Conservation (phyloP, 2,329 filamentous ascomycete species). For the Tolypocladium ophioglossoides region DNA sequence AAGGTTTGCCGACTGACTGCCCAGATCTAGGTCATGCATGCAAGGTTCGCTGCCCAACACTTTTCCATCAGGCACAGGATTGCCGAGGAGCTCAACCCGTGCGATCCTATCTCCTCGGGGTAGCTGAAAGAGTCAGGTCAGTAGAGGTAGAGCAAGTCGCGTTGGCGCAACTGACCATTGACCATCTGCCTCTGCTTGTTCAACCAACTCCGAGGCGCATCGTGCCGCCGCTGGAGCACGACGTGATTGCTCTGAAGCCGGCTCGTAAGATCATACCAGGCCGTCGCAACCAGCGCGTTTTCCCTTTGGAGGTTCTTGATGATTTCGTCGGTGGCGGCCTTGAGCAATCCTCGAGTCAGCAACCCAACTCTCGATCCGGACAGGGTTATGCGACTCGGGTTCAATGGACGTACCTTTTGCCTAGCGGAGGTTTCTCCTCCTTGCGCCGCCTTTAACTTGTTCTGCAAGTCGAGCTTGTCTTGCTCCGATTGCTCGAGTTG, state of each 20-base stretch:
- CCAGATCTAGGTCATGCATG: not conserved
- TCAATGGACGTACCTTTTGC: conserved; percentile 37
- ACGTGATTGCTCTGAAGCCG: conserved; percentile 77
- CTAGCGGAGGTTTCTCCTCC: conserved; percentile 36
- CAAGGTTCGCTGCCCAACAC: not conserved
- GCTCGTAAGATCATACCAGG: conserved; percentile 75
- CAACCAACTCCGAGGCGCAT: conserved; percentile 71
- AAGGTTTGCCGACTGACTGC: not conserved
- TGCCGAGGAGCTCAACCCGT: conserved; percentile 15
- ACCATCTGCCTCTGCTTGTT: conserved; percentile 70
- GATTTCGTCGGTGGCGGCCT: conserved; percentile 42
- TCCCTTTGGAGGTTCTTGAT: conserved; percentile 66
- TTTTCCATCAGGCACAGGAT: not conserved
- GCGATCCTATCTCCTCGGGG: conserved; percentile 34
- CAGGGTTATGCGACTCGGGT: not conserved
- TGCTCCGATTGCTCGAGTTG: conserved; percentile 49
- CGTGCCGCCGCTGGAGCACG: conserved; percentile 62
- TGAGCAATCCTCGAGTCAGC: conserved; percentile 1
- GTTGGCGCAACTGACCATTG: conserved; percentile 41
- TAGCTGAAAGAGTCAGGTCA: conserved; percentile 30
- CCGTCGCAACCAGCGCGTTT: conserved; percentile 68
- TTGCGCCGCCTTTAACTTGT: conserved; percentile 41
- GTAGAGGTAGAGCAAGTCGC: conserved; percentile 33
- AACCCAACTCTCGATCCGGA: too few species aligned
- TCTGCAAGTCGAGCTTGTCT: conserved; percentile 44